These are phyloP conservation scores for Ramaria sp. DNA, from an alignment of 768 basidiomycete genomes.

Conservation along the genomic window DNA sequence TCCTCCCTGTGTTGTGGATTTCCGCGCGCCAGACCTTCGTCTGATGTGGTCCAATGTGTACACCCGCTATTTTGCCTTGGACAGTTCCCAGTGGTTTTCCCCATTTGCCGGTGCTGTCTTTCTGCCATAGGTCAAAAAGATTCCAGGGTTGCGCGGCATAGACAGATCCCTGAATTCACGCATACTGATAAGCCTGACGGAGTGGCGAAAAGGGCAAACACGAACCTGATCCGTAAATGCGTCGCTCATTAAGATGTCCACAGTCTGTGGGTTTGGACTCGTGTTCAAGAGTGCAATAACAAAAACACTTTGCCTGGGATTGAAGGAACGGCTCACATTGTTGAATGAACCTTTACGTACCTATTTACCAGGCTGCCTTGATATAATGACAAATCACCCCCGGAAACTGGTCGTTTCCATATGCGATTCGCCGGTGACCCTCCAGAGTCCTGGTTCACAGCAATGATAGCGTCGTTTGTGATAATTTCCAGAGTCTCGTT, in stretches of 20 bases:
- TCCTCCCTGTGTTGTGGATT: background rate
- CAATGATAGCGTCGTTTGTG: constrained; percentile 28
- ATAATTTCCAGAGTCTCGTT: constrained; percentile 27
- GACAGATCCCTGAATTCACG: constrained; percentile 7
- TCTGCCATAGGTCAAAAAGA: constrained; percentile 27
- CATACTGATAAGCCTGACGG: background rate
- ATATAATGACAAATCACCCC: constrained; percentile 25
- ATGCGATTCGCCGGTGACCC: constrained; percentile 23
- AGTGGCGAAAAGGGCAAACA: background rate
- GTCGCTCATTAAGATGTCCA: constrained; percentile 21
- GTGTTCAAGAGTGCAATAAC: constrained; percentile 28
- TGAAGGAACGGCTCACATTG: background rate
- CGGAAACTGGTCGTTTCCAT: constrained; percentile 22
- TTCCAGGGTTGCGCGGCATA: constrained; percentile 2
- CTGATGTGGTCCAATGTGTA: constrained; percentile 21
- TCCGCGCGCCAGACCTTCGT: constrained; percentile 19
- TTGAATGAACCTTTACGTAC: constrained; percentile 11
- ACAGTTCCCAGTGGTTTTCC: constrained; percentile 17
- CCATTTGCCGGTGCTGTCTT: constrained; percentile 14
- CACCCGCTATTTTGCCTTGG: constrained; percentile 13
- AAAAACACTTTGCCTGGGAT: constrained; percentile 13
- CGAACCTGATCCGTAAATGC: constrained; percentile 25
- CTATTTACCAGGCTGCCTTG: constrained; percentile 21
- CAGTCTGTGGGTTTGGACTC: constrained; percentile 19
- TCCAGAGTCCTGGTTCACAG: constrained; percentile 23